phyloP scores from a whole-genome alignment of 768 basidiomycete species.

The Obba rivulosa region DNA sequence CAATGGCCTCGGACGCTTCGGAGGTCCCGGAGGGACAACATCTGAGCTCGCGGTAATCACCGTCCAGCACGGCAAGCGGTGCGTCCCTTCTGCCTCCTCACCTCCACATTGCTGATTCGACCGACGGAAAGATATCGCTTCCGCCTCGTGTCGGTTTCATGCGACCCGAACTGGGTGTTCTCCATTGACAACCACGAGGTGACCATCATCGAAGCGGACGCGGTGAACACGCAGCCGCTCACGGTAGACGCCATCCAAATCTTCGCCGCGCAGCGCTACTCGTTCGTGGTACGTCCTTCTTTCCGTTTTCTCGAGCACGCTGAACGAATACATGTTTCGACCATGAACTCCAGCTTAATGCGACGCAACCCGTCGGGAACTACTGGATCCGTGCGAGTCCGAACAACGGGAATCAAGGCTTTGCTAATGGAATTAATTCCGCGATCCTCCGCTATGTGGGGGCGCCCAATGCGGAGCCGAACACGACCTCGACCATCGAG shows the following conservation, averaged over 20 bases:
- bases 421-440: conserved; percentile 21
- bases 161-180: conserved; percentile 33
- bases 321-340: conserved; percentile 11
- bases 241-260: conserved; percentile 37
- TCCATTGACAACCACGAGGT: conserved; percentile 41
- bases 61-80: conserved; percentile 30
- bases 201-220: conserved; percentile 46
- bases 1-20: conserved; percentile 41
- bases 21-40: conserved; percentile 27
- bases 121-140: conserved; percentile 25
- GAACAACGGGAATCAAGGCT: conserved; percentile 19
- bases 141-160: conserved; percentile 5
- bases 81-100: background rate
- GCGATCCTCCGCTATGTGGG: conserved; percentile 41
- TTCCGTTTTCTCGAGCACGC: conserved; percentile 6
- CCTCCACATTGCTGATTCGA: too few species aligned
- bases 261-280: conserved; percentile 32
- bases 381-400: conserved; percentile 22
- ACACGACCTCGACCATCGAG: conserved; percentile 6
- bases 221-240: conserved; percentile 32
- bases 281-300: conserved; percentile 20
- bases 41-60: conserved; percentile 32
- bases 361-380: conserved; percentile 37
- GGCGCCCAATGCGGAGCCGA: conserved; percentile 32
- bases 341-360: conserved; percentile 24